phyloP scores from a whole-genome alignment of 23 red algal genomes.

The Cyanidioschyzon merolae region DNA sequence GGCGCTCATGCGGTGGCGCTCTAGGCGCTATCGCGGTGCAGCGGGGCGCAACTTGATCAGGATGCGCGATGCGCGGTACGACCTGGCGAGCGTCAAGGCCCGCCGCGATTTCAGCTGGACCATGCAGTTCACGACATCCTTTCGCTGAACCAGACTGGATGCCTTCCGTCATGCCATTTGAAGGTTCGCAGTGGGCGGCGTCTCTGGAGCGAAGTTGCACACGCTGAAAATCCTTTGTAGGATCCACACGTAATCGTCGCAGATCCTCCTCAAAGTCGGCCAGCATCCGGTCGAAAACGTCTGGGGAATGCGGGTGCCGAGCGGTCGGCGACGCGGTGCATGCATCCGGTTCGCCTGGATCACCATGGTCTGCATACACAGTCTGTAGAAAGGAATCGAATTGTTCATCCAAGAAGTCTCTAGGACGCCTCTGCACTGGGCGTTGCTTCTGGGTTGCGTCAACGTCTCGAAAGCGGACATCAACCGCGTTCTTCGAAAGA shows the following conservation, averaged over 20 bases:
- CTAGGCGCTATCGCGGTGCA: too few species aligned
- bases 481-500: neutral
- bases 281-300: neutral
- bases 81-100: too few species aligned
- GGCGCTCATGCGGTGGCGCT: too few species aligned
- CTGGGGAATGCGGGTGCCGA: neutral
- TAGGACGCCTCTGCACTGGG: neutral
- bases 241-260: neutral
- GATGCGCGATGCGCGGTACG: too few species aligned
- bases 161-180: too few species aligned
- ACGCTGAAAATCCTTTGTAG: neutral
- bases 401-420: neutral
- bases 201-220: too few species aligned
- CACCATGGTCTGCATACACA: neutral
- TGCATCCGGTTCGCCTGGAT: too few species aligned
- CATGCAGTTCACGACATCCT: too few species aligned
- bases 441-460: neutral
- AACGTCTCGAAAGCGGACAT: neutral
- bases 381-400: neutral
- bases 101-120: too few species aligned
- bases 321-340: neutral
- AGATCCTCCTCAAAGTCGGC: neutral
- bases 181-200: too few species aligned
- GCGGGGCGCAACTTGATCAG: too few species aligned
- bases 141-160: too few species aligned